A percentile compares a stretch with the other conserved stretches of the same genome.
phyloP scores from a whole-genome alignment of 306 rosid species.

The Glycine tomentella region DNA sequence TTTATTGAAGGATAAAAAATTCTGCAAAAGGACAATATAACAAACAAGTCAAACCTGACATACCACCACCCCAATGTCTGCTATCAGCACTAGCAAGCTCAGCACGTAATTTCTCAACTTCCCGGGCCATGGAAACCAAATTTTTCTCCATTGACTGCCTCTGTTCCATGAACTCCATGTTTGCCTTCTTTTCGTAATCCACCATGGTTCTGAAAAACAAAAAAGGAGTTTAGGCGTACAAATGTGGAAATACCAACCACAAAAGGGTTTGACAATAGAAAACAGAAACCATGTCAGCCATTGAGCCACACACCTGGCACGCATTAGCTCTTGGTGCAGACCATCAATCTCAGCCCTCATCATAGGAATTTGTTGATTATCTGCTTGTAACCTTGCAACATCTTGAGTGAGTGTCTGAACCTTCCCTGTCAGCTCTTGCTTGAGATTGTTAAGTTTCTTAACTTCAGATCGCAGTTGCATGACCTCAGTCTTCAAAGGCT shows the following conservation, averaged over 20 bases:
- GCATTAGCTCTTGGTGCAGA: constrained; percentile 82
- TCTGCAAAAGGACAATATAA: constrained; percentile 30
- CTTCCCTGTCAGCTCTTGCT: constrained; percentile 72
- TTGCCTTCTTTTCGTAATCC: constrained; percentile 88
- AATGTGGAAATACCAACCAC: not conserved
- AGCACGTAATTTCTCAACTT: constrained; percentile 89
- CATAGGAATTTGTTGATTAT: constrained; percentile 73
- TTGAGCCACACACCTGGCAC: constrained; percentile 67
- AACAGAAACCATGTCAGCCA: constrained; percentile 25
- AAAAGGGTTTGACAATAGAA: constrained; percentile 33
- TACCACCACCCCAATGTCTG: constrained; percentile 89
- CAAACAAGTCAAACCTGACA: constrained; percentile 33
- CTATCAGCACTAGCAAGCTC: constrained; percentile 72
- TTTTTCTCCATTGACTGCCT: constrained; percentile 89
- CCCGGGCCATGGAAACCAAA: constrained; percentile 90
- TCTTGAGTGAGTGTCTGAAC: constrained; percentile 73
- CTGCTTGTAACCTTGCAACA: constrained; percentile 68
- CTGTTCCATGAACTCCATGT: constrained; percentile 84
- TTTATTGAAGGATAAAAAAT: constrained; percentile 28
- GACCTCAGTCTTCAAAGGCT: constrained; percentile 78
- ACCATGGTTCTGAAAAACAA: constrained; percentile 60
- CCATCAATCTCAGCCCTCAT: constrained; percentile 76
- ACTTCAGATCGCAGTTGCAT: constrained; percentile 71
- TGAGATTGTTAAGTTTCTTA: constrained; percentile 66
- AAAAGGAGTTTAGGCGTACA: constrained; percentile 24